These are phyloP conservation scores for Eucalyptus microcorys DNA, from an alignment of 345 rosid species.

Conservation along the genomic window DNA sequence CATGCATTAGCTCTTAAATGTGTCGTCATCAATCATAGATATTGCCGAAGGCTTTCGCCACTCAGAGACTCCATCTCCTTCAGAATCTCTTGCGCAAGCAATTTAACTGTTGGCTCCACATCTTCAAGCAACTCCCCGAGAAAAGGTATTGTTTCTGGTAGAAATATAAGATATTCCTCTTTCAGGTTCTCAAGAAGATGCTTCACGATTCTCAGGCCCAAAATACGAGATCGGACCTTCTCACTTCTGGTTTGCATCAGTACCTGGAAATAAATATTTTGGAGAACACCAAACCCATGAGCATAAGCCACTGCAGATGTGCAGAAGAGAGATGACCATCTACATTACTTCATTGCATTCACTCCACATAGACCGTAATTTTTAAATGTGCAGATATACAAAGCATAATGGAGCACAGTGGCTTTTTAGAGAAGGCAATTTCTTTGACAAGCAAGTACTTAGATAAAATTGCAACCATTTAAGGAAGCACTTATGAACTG, in stretches of 20 bases:
- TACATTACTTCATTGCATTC: background rate
- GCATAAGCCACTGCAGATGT: background rate
- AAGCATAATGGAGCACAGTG: background rate
- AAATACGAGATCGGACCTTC: conserved; percentile 53
- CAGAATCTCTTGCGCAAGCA: conserved; percentile 71
- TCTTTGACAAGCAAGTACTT: background rate
- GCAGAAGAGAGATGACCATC: background rate
- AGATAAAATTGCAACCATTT: background rate
- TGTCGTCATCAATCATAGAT: conserved; percentile 24
- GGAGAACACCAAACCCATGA: background rate
- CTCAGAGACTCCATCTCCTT: conserved; percentile 86
- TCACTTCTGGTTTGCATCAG: conserved; percentile 89
- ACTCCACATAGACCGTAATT: background rate
- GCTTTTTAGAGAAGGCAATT: background rate
- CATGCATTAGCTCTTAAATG: background rate
- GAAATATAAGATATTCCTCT: conserved; percentile 74
- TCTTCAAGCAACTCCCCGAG: conserved; percentile 88
- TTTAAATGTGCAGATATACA: background rate
- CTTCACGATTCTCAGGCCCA: conserved; percentile 70
- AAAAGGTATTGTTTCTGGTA: conserved; percentile 85
- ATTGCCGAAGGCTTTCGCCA: conserved; percentile 65
- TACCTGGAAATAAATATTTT: conserved; percentile 26
- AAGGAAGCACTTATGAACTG: background rate
- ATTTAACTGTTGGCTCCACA: conserved; percentile 64
- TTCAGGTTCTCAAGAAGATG: conserved; percentile 65